Base-by-base conservation (phyloP, 2,329 filamentous ascomycete species). In the Xylariomycetidae sp. region DNA sequence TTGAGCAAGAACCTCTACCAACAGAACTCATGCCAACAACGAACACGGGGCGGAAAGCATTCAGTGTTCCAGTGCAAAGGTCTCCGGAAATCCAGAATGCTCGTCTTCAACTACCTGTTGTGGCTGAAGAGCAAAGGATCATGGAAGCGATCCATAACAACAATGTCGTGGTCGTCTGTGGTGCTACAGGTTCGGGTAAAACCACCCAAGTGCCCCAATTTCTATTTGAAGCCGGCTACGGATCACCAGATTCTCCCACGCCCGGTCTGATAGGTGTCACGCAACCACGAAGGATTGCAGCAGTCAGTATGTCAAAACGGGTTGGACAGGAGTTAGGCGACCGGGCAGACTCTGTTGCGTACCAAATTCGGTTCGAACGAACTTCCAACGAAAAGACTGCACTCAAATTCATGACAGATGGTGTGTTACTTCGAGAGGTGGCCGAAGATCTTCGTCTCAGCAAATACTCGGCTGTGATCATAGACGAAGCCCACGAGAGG, bases 341-440 rank as follows among this genome's bases (percentile, higher is more conserved):
- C 29, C 77, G 82, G 48, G 79, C 79, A n/a, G 69, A 81, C 17
- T 74, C 75, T 29, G 89, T 98, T 6, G 86, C 85, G 4, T 93
- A 96, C 57, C 92, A 89, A 57, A 95, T 98, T 49, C 83, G 93
- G 16, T 98, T 96, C 46, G 92, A 98, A 54, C 87, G 83, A 31
- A 90, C 81, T 0, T 79, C 84, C 2, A 77, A 79, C 30, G 68
- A 79, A 18, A 82, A 87, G 32, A 98, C 92, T 0, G 84, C 86
- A 5, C 77, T 98, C 57, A 98, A 98, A 58, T 98, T 96, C 63
- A 95, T 98, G 89, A 98, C 92, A 0, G 92, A 98, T 59, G 92
- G 92, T 72, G 88, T 98, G 18, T 67, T 98, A 39, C 72, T 98
- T 8, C 81, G 92, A 36, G 92, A 98, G 59, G 82, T 95, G 34